Percentiles rank a stretch among this genome's conserved stretches.
Evolutionary conservation across 2,329 filamentous ascomycete genomes (phyloP).

Genomic region (Albophoma yamanashiensis): DNA sequence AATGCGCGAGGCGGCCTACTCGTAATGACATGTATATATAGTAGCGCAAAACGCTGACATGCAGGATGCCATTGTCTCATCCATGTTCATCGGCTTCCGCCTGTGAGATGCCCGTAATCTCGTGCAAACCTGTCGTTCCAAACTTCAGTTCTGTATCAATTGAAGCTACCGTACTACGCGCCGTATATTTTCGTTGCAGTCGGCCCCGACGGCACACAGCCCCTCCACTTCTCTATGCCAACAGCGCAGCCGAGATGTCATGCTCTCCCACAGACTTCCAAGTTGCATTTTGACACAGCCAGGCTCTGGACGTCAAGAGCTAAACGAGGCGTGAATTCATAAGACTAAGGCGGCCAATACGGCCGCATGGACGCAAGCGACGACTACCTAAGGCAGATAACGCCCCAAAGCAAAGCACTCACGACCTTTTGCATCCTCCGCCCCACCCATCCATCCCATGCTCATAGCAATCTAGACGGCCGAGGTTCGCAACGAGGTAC

Average conservation of each 20-base stretch:
- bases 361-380: background rate
- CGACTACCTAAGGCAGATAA: background rate
- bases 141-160: background rate
- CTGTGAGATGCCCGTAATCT: background rate
- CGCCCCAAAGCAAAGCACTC: background rate
- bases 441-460: background rate
- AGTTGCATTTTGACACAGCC: no score
- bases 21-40: background rate
- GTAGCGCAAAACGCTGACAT: background rate
- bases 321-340: background rate
- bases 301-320: background rate
- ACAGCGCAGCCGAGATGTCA: background rate
- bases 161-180: background rate
- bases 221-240: background rate
- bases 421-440: background rate
- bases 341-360: background rate
- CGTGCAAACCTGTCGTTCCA: background rate
- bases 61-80: background rate
- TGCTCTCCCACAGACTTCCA: background rate
- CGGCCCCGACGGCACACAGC: no score
- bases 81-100: background rate
- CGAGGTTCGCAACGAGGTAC: background rate
- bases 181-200: no score
- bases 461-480: background rate
- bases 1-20: background rate